These are phyloP conservation scores for Populus simonii DNA, from an alignment of 345 rosid species.

Conservation along the genomic window DNA sequence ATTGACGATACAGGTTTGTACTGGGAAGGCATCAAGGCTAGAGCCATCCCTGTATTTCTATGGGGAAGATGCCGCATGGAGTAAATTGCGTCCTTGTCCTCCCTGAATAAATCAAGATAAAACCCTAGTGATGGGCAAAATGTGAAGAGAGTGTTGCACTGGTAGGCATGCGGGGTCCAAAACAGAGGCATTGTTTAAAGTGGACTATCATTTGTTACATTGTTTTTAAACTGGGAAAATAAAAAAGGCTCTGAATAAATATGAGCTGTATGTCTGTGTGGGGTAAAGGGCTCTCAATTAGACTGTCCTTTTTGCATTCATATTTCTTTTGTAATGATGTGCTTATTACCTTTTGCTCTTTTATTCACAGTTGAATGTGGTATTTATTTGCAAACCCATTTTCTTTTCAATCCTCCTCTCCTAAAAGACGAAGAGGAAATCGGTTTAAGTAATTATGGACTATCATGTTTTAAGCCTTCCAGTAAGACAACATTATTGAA, in stretches of 20 bases:
- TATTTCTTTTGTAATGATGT: conserved; percentile 53
- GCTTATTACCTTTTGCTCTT: conserved; percentile 9
- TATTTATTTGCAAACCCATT: conserved; percentile 15
- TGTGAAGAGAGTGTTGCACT: conserved; percentile 32
- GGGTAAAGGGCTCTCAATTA: conserved; percentile 54
- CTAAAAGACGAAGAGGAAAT: conserved; percentile 8
- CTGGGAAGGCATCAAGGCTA: not conserved
- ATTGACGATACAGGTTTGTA: not conserved
- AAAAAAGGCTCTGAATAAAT: conserved; percentile 46
- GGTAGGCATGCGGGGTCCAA: conserved; percentile 61
- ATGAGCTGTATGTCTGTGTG: conserved; percentile 48
- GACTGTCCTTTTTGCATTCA: conserved; percentile 59
- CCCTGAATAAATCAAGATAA: not conserved
- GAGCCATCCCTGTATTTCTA: not conserved
- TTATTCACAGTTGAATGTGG: conserved; percentile 19
- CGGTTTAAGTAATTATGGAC: conserved; percentile 37
- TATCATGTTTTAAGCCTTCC: conserved; percentile 40
- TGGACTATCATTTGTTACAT: conserved; percentile 31
- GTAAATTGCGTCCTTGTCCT: not conserved
- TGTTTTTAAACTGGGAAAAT: conserved; percentile 21
- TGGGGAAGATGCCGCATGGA: not conserved
- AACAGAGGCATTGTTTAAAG: conserved; percentile 55
- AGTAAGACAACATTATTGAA: conserved; percentile 58
- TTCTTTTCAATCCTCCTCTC: conserved; percentile 13
- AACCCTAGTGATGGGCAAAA: not conserved